These are phyloP conservation scores for Dryas integrifolia DNA, from an alignment of 331 rosid genomes.

Conservation along the genomic window DNA sequence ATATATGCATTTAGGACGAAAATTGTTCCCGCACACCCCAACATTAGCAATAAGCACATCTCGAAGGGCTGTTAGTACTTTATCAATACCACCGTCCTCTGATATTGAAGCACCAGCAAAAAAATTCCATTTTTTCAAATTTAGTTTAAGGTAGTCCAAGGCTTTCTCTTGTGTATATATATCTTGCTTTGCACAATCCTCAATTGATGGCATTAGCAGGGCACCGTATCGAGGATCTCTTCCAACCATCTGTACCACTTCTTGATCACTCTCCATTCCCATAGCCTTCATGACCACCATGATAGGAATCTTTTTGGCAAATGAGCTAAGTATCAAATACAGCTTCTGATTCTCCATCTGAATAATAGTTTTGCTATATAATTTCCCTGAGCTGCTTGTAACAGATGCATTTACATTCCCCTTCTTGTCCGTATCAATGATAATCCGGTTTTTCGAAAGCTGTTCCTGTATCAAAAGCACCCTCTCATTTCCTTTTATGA, in stretches of 20 bases:
- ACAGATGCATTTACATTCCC: conserved; percentile 85
- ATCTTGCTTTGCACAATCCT: conserved; percentile 71
- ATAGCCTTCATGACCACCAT: conserved; percentile 88
- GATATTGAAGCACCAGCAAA: conserved; percentile 30
- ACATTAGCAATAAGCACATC: conserved; percentile 81
- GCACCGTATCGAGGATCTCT: conserved; percentile 81
- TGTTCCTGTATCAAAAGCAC: conserved; percentile 94
- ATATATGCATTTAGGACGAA: conserved; percentile 79
- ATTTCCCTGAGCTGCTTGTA: conserved; percentile 75
- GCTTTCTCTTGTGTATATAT: conserved; percentile 71
- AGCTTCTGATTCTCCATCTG: conserved; percentile 80
- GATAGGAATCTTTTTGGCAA: conserved; percentile 80
- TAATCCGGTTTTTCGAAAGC: conserved; percentile 91
- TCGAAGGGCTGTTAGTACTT: conserved; percentile 51
- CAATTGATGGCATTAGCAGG: conserved; percentile 80
- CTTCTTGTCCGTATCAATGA: conserved; percentile 85
- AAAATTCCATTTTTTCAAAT: conserved; percentile 46
- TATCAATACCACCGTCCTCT: conserved; percentile 55
- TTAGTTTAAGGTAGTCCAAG: conserved; percentile 43
- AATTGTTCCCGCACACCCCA: conserved; percentile 58
- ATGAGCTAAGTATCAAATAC: conserved; percentile 65
- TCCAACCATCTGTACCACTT: conserved; percentile 90
- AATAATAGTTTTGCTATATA: conserved; percentile 69
- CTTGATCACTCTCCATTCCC: conserved; percentile 96
- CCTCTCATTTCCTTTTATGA: conserved; percentile 96